Evolutionary conservation across 768 basidiomycete genomes (phyloP).

Genomic region (Mycena polygramma): DNA sequence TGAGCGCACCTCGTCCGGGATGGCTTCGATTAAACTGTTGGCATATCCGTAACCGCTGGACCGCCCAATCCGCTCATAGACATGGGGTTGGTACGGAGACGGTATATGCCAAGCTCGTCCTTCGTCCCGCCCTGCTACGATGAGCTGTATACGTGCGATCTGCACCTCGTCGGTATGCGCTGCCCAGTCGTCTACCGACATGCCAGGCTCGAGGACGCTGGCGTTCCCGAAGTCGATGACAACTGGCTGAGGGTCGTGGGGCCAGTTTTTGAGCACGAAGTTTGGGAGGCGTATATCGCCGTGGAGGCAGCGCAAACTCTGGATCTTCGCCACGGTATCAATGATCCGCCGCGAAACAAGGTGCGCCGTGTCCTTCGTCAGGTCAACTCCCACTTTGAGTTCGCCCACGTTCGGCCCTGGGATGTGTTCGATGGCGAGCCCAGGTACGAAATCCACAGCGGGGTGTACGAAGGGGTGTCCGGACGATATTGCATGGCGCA

Average conservation of each 20-base stretch:
- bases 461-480: too few relatives aligned
- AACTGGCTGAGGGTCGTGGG: slow-evolving; percentile 4
- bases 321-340: background rate
- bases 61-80: background rate
- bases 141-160: background rate
- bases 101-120: slow-evolving; percentile 3
- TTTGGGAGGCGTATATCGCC: background rate
- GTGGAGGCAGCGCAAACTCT: slow-evolving; percentile 2
- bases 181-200: background rate
- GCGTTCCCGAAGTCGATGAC: slow-evolving; percentile 6
- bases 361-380: background rate
- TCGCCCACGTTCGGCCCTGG: background rate
- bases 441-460: too few relatives aligned
- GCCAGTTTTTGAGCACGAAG: slow-evolving; percentile 4
- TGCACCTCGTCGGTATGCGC: background rate
- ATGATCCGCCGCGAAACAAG: background rate
- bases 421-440: slow-evolving; percentile 12
- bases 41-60: background rate
- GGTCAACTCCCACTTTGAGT: background rate
- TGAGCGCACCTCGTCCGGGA: background rate
- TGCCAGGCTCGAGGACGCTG: background rate
- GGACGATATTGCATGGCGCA: slow-evolving; percentile 1
- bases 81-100: background rate
- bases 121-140: background rate
- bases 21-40: background rate